phyloP scores from a whole-genome alignment of 1,284 basidiomycete genomes.

The Macrocybe sp. region DNA sequence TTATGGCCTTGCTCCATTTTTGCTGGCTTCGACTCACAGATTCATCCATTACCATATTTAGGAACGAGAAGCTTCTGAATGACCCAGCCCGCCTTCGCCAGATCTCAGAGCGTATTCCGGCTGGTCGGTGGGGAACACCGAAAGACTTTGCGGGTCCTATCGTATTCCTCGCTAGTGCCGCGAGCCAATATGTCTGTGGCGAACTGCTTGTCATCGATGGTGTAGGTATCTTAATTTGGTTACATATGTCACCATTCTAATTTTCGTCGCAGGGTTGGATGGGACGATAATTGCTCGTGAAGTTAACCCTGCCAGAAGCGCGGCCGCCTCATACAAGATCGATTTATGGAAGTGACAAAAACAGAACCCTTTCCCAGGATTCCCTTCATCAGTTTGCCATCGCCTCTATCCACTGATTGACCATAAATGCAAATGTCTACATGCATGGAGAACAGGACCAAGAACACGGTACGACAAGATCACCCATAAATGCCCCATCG shows the following conservation, averaged over 20 bases:
- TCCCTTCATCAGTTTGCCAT: too few species aligned
- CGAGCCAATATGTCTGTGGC: slow-evolving; percentile 88
- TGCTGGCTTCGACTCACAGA: not conserved
- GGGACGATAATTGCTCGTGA: slow-evolving; percentile 39
- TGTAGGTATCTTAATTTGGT: slow-evolving; percentile 27
- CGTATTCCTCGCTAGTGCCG: slow-evolving; percentile 85
- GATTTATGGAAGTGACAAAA: too few species aligned
- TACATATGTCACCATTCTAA: slow-evolving; percentile 12
- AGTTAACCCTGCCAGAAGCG: not conserved
- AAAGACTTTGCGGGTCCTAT: slow-evolving; percentile 87
- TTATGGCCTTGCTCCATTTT: slow-evolving; percentile 1
- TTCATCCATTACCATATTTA: slow-evolving; percentile 25
- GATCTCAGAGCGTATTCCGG: slow-evolving; percentile 92
- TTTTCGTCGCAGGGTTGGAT: slow-evolving; percentile 51
- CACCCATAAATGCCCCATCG: too few species aligned
- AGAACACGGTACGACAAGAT: too few species aligned
- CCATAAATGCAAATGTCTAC: too few species aligned
- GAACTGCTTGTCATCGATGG: slow-evolving; percentile 81
- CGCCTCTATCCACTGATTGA: too few species aligned
- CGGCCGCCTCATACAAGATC: not conserved
- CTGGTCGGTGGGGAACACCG: slow-evolving; percentile 85
- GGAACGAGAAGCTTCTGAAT: slow-evolving; percentile 75
- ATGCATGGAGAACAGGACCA: too few species aligned
- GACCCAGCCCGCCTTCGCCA: slow-evolving; percentile 77
- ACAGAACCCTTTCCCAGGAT: too few species aligned